Conservation (phyloP, 108 stramenopile species). For the Skeletonema marinoi region DNA sequence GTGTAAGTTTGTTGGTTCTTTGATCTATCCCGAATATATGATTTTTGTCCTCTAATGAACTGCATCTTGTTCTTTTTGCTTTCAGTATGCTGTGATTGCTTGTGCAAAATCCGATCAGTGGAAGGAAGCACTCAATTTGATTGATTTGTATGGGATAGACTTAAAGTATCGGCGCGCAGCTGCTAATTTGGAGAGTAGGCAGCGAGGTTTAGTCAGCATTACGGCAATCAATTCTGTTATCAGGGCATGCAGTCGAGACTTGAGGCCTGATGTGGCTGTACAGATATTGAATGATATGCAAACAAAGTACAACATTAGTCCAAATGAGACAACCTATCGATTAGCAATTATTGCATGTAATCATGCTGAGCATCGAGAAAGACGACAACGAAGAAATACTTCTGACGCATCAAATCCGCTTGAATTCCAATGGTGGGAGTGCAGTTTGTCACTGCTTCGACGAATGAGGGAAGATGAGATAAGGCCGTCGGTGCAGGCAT, state of each 20-base stretch:
- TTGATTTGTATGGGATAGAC: constrained; percentile 55
- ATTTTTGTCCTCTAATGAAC: background rate
- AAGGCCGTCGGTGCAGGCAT: constrained; percentile 60
- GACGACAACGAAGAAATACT: constrained; percentile 3
- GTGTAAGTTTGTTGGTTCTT: constrained; percentile 11
- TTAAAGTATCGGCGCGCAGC: background rate
- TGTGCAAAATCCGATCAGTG: constrained; percentile 55
- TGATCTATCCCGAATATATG: background rate
- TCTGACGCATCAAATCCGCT: background rate
- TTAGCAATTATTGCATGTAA: constrained; percentile 79
- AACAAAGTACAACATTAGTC: constrained; percentile 41
- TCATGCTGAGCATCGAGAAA: constrained; percentile 63
- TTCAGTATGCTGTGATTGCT: constrained; percentile 35
- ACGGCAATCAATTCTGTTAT: constrained; percentile 68
- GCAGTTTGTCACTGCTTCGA: constrained; percentile 61
- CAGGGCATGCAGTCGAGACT: constrained; percentile 59
- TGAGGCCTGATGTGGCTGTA: constrained; percentile 68
- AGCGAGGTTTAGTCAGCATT: constrained; percentile 19
- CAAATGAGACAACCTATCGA: constrained; percentile 57
- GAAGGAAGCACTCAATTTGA: constrained; percentile 63
- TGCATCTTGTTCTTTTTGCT: background rate
- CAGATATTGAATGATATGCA: constrained; percentile 62
- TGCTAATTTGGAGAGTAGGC: background rate
- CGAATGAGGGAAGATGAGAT: constrained; percentile 74
- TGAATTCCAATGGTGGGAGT: constrained; percentile 74